phyloP scores from a whole-genome alignment of 108 stramenopile species.

The Cyclotella cryptica region DNA sequence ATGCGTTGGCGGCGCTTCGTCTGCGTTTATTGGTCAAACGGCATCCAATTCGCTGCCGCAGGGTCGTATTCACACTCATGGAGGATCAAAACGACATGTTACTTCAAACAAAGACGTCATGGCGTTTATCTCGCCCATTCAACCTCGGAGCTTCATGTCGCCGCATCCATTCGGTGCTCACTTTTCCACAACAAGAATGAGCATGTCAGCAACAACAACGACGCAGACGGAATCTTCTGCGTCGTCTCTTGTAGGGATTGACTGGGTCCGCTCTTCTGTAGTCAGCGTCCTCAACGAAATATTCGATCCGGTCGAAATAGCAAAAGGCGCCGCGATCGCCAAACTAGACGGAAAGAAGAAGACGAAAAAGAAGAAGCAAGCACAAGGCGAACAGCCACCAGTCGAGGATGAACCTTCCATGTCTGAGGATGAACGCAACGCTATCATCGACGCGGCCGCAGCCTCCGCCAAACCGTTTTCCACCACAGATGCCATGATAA shows the following conservation, averaged over 20 bases:
- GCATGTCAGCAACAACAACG: slow-evolving; percentile 7
- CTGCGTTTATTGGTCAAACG: slow-evolving; percentile 31
- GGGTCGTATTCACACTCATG: background rate
- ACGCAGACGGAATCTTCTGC: background rate
- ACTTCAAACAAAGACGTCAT: background rate
- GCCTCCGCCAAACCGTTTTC: slow-evolving; percentile 70
- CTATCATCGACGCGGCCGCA: slow-evolving; percentile 64
- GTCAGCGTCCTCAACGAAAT: slow-evolving; percentile 70
- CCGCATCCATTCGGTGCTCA: background rate
- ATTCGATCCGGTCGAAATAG: slow-evolving; percentile 82
- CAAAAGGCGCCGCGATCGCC: slow-evolving; percentile 66
- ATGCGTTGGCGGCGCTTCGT: slow-evolving; percentile 9
- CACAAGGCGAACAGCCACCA: background rate
- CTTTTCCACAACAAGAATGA: background rate
- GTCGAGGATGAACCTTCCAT: slow-evolving; percentile 29
- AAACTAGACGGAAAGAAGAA: slow-evolving; percentile 70
- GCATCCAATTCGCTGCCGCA: background rate
- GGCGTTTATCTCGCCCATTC: background rate
- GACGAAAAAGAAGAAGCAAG: slow-evolving; percentile 75
- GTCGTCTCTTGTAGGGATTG: slow-evolving; percentile 60
- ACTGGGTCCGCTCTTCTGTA: slow-evolving; percentile 69
- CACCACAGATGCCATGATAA: slow-evolving; percentile 75
- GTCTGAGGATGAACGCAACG: slow-evolving; percentile 69
- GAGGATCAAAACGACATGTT: background rate
- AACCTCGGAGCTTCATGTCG: background rate